Conservation (phyloP, 805 yeast genomes). For the Metschnikowia lachancei region DNA sequence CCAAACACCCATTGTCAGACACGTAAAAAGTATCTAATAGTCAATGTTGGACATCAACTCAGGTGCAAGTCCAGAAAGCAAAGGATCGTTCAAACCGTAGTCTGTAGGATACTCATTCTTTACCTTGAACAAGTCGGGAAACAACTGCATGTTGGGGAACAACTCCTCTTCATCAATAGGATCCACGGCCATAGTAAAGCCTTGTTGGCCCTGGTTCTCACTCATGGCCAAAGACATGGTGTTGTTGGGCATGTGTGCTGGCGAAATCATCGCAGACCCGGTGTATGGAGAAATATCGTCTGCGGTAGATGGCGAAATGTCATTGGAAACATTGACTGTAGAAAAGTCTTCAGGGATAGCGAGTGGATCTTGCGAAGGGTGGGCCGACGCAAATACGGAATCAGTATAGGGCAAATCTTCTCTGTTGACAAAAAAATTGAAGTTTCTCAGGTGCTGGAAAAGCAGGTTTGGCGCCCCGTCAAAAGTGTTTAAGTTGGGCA, state of each 20-base stretch:
- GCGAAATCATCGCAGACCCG: constrained; percentile 7
- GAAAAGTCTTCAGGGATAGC: constrained; percentile 3
- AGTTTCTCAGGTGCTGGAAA: constrained; percentile 11
- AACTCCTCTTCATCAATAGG: constrained; percentile 11
- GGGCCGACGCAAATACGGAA: constrained; percentile 8
- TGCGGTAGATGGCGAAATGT: constrained; percentile 8
- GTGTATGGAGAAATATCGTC: constrained; percentile 7
- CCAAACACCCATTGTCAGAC: too few relatives aligned
- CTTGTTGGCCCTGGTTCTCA: constrained; percentile 4
- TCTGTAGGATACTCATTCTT: constrained; percentile 10
- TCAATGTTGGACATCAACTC: constrained; percentile 8
- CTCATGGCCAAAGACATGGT: constrained; percentile 3
- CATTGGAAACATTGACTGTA: background rate
- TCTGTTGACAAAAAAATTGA: constrained; percentile 5
- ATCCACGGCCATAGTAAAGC: constrained; percentile 4
- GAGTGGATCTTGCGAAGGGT: background rate
- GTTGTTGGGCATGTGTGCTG: constrained; percentile 3
- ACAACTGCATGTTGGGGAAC: constrained; percentile 11
- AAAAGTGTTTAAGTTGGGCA: constrained; percentile 19
- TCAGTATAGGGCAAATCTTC: constrained; percentile 10
- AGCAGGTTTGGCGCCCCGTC: constrained; percentile 8
- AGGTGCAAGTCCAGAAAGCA: constrained; percentile 13
- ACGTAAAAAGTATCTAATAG: background rate
- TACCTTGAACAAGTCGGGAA: constrained; percentile 9
- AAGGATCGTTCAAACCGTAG: constrained; percentile 11